Base-by-base conservation (phyloP, 306 rosid species). In the Datisca glomerata region DNA sequence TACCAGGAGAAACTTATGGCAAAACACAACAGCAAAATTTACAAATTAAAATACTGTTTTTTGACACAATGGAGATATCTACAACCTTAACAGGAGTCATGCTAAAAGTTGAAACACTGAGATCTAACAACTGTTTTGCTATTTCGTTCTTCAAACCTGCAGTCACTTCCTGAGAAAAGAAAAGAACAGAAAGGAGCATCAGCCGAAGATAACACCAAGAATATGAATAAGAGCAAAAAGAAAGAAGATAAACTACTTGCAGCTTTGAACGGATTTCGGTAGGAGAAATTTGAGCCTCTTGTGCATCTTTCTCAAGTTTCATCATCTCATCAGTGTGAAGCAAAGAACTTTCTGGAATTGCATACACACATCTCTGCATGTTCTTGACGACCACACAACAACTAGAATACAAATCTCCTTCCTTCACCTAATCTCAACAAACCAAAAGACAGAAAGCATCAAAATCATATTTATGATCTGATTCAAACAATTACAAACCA, bases 81-180 rank as follows among this genome's bases (percentile, higher is more conserved):
- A 48, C 79, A 65, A 89, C 98, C 95, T 89, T 80, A 19, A 89
- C 95, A 2, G 84, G 98, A 7, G 71, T 53, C 93, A 84, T 84
- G 65, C 76, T 77, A 64, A 74, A 89, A 51, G 65, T 49, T 51
- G 93, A 75, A 45, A 72, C 86, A 3, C 76, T 77, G 53, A 74
- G 54, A 66, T 80, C 76, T 55, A 75, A 48, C 47, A 89, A 57
- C 59, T 70, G 71, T 35, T 77, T 76, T 42, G 91, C 67, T 35
- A 89, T 35, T 66, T 89, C 93, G 6, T 39, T 70, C 76, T 84
- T 89, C 25, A 73, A 56, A 50, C 74, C 93, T 51, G 84, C 66
- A 40, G 72, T 75, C 33, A 59, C 57, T 27, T 72, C 91, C 98
- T 89, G 50, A 38, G 47, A 68, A 60, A 39, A 47, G 31, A 12